Base-by-base conservation (phyloP, 2,329 filamentous ascomycete species). In the Aurifilum marmelostoma region DNA sequence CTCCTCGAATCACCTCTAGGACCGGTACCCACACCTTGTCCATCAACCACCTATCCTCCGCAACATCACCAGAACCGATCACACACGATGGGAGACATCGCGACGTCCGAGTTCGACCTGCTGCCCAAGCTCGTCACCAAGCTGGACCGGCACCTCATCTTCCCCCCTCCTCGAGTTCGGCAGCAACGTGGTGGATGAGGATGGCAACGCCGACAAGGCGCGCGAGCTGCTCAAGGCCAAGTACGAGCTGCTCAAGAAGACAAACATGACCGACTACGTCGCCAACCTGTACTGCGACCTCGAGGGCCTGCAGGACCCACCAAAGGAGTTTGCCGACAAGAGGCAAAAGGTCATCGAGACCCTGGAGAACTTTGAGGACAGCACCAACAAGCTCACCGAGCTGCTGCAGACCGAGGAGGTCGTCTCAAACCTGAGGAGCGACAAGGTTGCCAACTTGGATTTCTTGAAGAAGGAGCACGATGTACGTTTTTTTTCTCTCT, bases 231-330 rank as follows among this genome's bases (percentile, higher is more conserved):
- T 91, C 72, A 89, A 92, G 79, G 90, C 94, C 76, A 97, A 97
- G 82, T 97, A 95, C 81, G 91, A 95, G 83, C 89, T 99, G 69
- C 89, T 99, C 75, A 95, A 97, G 84, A 91, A 94, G 80, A 98
- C 96, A 77, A 97, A 98, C 86, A 99, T 99, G 96, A 96, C 92
- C 77, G 96, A 99, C 82, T 99, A 97, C 80, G 93, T 98, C 67
- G 94, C 94, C 77, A 92, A 91, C 77, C 85, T 99, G 74, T 93
- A 97, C 86, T 92, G 92, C 79, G 92, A 97, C 77, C 89, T 99
- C 74, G 89, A 98, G 84, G 87, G 90, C 75, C 88, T 93, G 73
- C 86, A 91, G 71, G 87, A 92, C 72, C 84, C 92, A 67, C 94
- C 96, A 64, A 87, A 91, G 72, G 94, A 97, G 81, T 98, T 94